These are phyloP conservation scores for Dioscorea alata DNA, from an alignment of 106 monocot genomes.

Conservation along the genomic window DNA sequence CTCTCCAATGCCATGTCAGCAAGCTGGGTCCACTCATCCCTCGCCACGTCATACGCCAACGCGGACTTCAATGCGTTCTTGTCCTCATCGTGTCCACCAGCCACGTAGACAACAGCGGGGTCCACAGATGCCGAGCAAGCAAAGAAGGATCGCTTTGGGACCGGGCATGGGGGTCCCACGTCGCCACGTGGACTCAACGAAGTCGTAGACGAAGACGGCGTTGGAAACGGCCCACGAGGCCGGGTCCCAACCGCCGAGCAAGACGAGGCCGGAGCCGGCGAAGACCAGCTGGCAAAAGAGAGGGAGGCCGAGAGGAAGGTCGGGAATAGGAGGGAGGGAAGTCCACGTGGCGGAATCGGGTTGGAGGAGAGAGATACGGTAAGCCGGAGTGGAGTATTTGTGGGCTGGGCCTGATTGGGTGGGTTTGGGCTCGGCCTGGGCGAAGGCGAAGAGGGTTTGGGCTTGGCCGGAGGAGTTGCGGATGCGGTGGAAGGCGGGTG, in stretches of 20 bases:
- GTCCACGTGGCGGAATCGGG: constrained; percentile 28
- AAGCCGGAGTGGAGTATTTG: constrained; percentile 20
- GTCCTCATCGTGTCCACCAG: constrained; percentile 72
- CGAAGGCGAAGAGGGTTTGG: constrained; percentile 16
- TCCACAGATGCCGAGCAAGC: constrained; percentile 38
- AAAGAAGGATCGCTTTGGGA: constrained; percentile 56
- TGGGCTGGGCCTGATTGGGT: constrained; percentile 5
- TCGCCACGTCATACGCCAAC: constrained; percentile 53
- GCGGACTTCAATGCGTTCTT: constrained; percentile 77
- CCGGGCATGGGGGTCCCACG: constrained; percentile 36
- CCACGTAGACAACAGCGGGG: constrained; percentile 37
- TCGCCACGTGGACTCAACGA: constrained; percentile 35
- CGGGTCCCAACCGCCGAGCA: constrained; percentile 52
- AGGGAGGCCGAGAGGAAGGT: constrained; percentile 26
- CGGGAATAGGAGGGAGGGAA: constrained; percentile 29
- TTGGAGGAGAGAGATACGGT: constrained; percentile 29
- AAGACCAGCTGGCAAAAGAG: constrained; percentile 44
- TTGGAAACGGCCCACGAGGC: constrained; percentile 32
- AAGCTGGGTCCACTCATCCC: constrained; percentile 46
- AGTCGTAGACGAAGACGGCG: constrained; percentile 44
- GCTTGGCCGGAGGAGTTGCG: constrained; percentile 19
- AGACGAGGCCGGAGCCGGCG: constrained; percentile 15
- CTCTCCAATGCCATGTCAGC: constrained; percentile 55
- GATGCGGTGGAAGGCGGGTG: constrained; percentile 34
- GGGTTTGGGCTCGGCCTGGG: constrained; percentile 24